phyloP scores from a whole-genome alignment of 768 basidiomycete genomes.

The Obba rivulosa region DNA sequence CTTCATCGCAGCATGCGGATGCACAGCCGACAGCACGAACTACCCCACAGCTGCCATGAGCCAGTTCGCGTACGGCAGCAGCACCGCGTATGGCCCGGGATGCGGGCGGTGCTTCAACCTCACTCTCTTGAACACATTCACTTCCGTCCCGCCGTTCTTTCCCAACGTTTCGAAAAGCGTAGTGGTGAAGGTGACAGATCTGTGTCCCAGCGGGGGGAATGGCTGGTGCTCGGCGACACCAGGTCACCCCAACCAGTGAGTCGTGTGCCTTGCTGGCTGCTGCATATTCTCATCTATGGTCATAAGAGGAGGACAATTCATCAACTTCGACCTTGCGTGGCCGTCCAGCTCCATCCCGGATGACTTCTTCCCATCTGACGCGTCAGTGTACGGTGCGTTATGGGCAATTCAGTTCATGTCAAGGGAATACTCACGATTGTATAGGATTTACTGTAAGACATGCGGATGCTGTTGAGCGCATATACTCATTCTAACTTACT shows the following conservation, averaged over 20 bases:
- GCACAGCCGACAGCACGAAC: conserved; percentile 45
- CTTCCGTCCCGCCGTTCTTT: conserved; percentile 62
- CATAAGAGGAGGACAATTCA: conserved; percentile 55
- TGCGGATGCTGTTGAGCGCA: background rate
- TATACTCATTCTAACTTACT: background rate
- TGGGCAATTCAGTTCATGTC: conserved; percentile 8
- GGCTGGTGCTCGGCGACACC: conserved; percentile 73
- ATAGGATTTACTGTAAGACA: conserved; percentile 35
- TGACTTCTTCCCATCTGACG: conserved; percentile 73
- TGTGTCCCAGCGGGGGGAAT: conserved; percentile 58
- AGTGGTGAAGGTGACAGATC: conserved; percentile 74
- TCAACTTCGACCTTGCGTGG: conserved; percentile 83
- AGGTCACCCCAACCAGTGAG: conserved; percentile 59
- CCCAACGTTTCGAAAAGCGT: conserved; percentile 56
- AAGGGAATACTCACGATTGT: background rate
- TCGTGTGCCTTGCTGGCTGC: conserved; percentile 1
- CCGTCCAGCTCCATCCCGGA: conserved; percentile 64
- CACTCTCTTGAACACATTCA: conserved; percentile 65
- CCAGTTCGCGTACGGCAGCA: conserved; percentile 77
- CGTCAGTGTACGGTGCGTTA: conserved; percentile 53
- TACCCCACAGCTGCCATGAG: conserved; percentile 79
- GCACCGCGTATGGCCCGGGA: conserved; percentile 60
- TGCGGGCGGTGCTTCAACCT: conserved; percentile 80
- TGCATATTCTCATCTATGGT: background rate
- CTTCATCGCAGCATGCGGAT: conserved; percentile 73